A percentile compares a stretch with the other conserved stretches of the same genome.
phyloP scores from a whole-genome alignment of 1,139 yeast genomes.

The Diutina pseudorugosa region DNA sequence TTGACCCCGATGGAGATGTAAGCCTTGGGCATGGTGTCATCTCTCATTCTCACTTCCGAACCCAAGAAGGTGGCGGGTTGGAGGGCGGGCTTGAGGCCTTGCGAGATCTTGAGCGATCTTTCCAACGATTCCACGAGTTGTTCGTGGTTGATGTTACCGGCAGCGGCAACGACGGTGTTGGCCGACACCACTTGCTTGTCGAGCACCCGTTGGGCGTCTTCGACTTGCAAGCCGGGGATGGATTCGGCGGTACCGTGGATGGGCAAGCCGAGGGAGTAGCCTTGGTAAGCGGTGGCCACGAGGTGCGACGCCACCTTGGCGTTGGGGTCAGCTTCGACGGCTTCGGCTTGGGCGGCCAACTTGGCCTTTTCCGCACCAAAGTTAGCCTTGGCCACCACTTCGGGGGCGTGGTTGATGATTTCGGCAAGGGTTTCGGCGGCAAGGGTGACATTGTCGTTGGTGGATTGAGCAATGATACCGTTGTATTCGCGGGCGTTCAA shows the following conservation, averaged over 20 bases:
- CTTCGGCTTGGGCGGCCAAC: conserved; percentile 25
- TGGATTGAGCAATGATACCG: conserved; percentile 40
- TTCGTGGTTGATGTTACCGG: conserved; percentile 64
- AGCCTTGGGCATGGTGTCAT: conserved; percentile 73
- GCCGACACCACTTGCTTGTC: conserved; percentile 45
- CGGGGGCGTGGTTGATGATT: conserved; percentile 24
- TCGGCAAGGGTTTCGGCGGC: conserved; percentile 29
- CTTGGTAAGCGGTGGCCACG: conserved; percentile 75
- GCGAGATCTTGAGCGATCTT: conserved; percentile 30
- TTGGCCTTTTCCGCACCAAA: conserved; percentile 23
- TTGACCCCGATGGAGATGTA: conserved; percentile 63
- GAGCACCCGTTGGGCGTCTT: conserved; percentile 48
- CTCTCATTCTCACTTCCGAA: conserved; percentile 79
- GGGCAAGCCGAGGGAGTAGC: conserved; percentile 69
- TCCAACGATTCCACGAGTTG: conserved; percentile 55
- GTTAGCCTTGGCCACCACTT: conserved; percentile 22
- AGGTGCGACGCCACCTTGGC: conserved; percentile 56
- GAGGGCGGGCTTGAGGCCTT: conserved; percentile 43
- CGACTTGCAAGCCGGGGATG: conserved; percentile 39
- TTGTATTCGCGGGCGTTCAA: conserved; percentile 39
- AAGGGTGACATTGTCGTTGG: conserved; percentile 29
- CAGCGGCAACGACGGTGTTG: conserved; percentile 57
- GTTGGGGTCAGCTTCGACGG: conserved; percentile 34
- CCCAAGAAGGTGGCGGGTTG: conserved; percentile 60
- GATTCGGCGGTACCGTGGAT: conserved; percentile 60